phyloP scores from a whole-genome alignment of 208 protist species.

The Tritrichomonas foetus region DNA sequence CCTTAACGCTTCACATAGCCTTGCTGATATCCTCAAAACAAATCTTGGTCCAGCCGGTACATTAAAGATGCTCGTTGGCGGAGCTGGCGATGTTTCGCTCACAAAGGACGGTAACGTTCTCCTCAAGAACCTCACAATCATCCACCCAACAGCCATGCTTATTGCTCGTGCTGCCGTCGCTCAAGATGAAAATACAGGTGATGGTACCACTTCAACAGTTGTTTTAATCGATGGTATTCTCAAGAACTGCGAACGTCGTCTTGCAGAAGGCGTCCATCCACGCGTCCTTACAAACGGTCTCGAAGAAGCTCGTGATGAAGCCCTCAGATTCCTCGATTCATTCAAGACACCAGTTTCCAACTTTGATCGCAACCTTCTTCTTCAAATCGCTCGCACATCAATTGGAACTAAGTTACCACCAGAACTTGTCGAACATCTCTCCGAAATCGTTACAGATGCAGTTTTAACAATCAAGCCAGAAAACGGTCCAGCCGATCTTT shows the following conservation, averaged over 20 bases:
- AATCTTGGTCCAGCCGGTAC: slow-evolving; percentile 93
- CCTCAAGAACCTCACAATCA: slow-evolving; percentile 99
- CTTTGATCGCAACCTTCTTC: slow-evolving; percentile 76
- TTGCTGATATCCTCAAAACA: slow-evolving; percentile 93
- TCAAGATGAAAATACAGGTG: slow-evolving; percentile 97
- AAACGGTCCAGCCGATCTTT: slow-evolving; percentile 78
- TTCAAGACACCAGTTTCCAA: slow-evolving; percentile 65
- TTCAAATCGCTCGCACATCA: slow-evolving; percentile 57
- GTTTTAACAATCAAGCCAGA: slow-evolving; percentile 47
- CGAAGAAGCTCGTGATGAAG: slow-evolving; percentile 69
- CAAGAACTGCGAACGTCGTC: slow-evolving; percentile 89
- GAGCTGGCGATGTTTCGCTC: slow-evolving; percentile 96
- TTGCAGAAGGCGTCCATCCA: slow-evolving; percentile 96
- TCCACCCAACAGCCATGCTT: slow-evolving; percentile 96
- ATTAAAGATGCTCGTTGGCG: slow-evolving; percentile 83
- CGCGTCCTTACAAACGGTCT: slow-evolving; percentile 88
- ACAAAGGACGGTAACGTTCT: slow-evolving; percentile 99
- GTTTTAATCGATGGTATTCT: slow-evolving; percentile 94
- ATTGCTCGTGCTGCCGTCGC: slow-evolving; percentile 98
- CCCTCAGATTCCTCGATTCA: slow-evolving; percentile 75
- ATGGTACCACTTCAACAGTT: slow-evolving; percentile 97
- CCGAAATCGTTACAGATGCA: slow-evolving; percentile 55
- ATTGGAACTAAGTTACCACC: slow-evolving; percentile 60
- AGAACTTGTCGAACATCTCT: slow-evolving; percentile 71
- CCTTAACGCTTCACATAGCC: slow-evolving; percentile 89